Evolutionary conservation across 2,329 filamentous ascomycete species (phyloP).

Genomic region (Colletotrichum sp.): DNA sequence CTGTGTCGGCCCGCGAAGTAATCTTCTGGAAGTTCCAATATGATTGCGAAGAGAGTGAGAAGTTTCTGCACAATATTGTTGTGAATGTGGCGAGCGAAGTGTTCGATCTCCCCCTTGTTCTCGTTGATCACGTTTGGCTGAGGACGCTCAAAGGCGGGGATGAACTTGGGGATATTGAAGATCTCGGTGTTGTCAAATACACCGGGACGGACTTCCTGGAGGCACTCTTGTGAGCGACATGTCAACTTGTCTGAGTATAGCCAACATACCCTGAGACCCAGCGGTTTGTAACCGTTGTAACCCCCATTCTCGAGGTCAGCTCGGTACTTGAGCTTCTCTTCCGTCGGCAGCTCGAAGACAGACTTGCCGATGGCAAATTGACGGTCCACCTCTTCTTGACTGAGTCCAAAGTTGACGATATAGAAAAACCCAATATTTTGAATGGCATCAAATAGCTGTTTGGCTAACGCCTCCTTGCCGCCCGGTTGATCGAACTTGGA

Average conservation of each 20-base stretch:
- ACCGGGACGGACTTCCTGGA: constrained; percentile 33
- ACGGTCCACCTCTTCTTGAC: constrained; percentile 62
- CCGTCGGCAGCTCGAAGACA: constrained; percentile 59
- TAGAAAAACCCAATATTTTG: constrained; percentile 64
- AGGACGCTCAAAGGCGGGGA: constrained; percentile 32
- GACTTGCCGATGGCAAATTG: constrained; percentile 67
- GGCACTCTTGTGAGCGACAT: not conserved
- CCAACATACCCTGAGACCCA: constrained; percentile 38
- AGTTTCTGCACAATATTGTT: constrained; percentile 35
- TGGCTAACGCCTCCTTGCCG: constrained; percentile 57
- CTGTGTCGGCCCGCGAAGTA: constrained; percentile 57
- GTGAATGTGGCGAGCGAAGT: constrained; percentile 39
- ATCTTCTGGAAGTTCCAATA: constrained; percentile 62
- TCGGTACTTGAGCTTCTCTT: constrained; percentile 64
- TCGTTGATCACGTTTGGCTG: constrained; percentile 36
- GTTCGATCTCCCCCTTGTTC: constrained; percentile 35
- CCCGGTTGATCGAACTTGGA: constrained; percentile 57
- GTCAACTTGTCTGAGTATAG: not conserved
- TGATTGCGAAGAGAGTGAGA: constrained; percentile 44
- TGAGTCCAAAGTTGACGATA: constrained; percentile 66
- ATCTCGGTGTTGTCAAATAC: constrained; percentile 43
- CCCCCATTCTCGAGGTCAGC: constrained; percentile 54
- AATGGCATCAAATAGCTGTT: constrained; percentile 60
- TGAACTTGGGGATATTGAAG: constrained; percentile 46
- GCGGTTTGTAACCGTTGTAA: constrained; percentile 62